A percentile compares a stretch with the other conserved stretches of the same genome.
Conservation (phyloP, 2,329 filamentous ascomycete species). For the Amphichorda felina region DNA sequence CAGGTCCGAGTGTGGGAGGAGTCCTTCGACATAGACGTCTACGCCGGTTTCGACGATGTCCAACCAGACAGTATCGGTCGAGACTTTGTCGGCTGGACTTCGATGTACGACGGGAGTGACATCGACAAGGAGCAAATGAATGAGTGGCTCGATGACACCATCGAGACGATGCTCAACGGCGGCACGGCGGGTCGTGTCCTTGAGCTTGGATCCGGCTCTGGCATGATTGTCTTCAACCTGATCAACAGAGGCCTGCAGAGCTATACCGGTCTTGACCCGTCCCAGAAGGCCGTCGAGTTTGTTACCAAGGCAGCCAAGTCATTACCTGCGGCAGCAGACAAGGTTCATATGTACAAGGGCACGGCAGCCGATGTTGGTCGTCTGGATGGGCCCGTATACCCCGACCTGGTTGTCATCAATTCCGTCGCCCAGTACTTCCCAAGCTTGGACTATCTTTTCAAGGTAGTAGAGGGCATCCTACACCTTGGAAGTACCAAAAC, state of each 20-base stretch:
- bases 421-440: slow-evolving; percentile 10
- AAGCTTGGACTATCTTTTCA: slow-evolving; percentile 4
- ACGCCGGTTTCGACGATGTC: slow-evolving; percentile 3
- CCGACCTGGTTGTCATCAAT: slow-evolving; percentile 5
- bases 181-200: slow-evolving; percentile 3
- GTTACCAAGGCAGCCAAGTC: slow-evolving; percentile 7
- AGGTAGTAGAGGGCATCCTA: slow-evolving; percentile 3
- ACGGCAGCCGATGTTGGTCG: slow-evolving; percentile 10
- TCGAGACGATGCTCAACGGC: slow-evolving; percentile 3
- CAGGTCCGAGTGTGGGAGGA: slow-evolving; percentile 4
- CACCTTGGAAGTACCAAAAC: slow-evolving; percentile 3
- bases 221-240: slow-evolving; percentile 10
- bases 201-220: slow-evolving; percentile 8
- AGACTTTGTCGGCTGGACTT: slow-evolving; percentile 9
- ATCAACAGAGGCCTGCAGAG: slow-evolving; percentile 5
- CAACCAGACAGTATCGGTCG: slow-evolving; percentile 1
- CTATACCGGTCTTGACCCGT: slow-evolving; percentile 17
- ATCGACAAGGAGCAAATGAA: slow-evolving; percentile 8
- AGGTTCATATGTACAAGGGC: slow-evolving; percentile 7
- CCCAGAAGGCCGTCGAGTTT: slow-evolving; percentile 9
- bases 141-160: slow-evolving; percentile 10
- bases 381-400: slow-evolving; percentile 5
- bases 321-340: slow-evolving; percentile 4
- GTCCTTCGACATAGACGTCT: slow-evolving; percentile 3
- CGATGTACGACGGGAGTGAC: slow-evolving; percentile 7